Conservation (phyloP, 2,329 filamentous ascomycete genomes). For the Penicillium psychrosexuale region DNA sequence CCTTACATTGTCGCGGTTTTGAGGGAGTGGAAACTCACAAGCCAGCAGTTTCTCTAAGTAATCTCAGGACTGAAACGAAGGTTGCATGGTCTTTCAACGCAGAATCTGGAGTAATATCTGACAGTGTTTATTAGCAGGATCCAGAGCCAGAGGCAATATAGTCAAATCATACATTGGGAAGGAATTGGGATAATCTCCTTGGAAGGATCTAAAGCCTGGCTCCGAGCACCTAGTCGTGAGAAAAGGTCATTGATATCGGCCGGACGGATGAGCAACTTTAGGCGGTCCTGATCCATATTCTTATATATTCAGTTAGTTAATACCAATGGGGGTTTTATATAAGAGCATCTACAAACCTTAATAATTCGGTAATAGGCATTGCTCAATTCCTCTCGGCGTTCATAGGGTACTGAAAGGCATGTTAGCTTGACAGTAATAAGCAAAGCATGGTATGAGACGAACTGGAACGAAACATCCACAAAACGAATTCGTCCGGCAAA, state of each 20-base stretch:
- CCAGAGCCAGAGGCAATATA: neutral
- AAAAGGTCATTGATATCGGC: constrained; percentile 54
- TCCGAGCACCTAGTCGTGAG: constrained; percentile 54
- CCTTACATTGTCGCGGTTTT: neutral
- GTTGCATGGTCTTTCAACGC: constrained; percentile 13
- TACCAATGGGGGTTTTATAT: neutral
- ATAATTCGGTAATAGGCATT: constrained; percentile 59
- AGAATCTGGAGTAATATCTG: constrained; percentile 15
- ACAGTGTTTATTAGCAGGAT: constrained; percentile 11
- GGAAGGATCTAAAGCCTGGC: constrained; percentile 43
- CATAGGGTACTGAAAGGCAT: constrained; percentile 47
- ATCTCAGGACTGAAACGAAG: constrained; percentile 35
- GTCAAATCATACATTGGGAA: constrained; percentile 21
- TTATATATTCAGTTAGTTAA: constrained; percentile 20
- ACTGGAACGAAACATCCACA: constrained; percentile 57
- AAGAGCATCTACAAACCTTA: constrained; percentile 41
- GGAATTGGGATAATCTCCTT: constrained; percentile 28
- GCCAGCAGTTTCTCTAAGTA: constrained; percentile 32
- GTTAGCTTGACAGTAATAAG: constrained; percentile 5
- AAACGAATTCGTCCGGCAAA: constrained; percentile 62
- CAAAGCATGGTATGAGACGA: constrained; percentile 6
- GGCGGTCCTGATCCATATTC: constrained; percentile 28
- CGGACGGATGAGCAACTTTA: constrained; percentile 38
- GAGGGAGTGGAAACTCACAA: constrained; percentile 23
- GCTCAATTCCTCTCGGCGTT: constrained; percentile 56